Evolutionary conservation across 108 stramenopile species (phyloP).

Genomic region (Discostella stelligeroides): DNA sequence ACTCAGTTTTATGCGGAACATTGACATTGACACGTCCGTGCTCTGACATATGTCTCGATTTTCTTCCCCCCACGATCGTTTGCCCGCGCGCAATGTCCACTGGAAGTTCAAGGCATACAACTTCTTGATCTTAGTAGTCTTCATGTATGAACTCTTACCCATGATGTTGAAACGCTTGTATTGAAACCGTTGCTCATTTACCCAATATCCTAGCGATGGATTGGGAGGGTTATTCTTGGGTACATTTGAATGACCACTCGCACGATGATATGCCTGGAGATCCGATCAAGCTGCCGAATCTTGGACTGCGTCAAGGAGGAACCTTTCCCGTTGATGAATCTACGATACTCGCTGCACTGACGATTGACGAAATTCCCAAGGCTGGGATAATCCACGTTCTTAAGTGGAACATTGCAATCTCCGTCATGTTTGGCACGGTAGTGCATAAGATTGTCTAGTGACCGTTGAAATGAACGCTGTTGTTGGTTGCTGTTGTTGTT

Average conservation of each 20-base stretch:
- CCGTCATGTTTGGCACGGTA: slow-evolving; percentile 30
- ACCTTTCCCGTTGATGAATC: slow-evolving; percentile 22
- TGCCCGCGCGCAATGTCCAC: slow-evolving; percentile 33
- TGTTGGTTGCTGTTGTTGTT: not conserved
- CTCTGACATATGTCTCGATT: slow-evolving; percentile 17
- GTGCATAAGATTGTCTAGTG: slow-evolving; percentile 32
- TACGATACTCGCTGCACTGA: slow-evolving; percentile 43
- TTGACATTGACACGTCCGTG: slow-evolving; percentile 30
- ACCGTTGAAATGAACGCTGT: slow-evolving; percentile 19
- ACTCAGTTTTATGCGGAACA: slow-evolving; percentile 20
- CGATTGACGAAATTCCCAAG: slow-evolving; percentile 41
- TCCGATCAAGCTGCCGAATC: slow-evolving; percentile 26
- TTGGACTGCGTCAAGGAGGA: slow-evolving; percentile 35
- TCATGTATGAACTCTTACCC: slow-evolving; percentile 32
- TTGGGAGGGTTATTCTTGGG: slow-evolving; percentile 31
- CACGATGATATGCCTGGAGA: slow-evolving; percentile 4
- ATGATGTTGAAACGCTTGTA: slow-evolving; percentile 17
- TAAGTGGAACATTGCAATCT: slow-evolving; percentile 31
- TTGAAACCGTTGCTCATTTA: slow-evolving; percentile 45
- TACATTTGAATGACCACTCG: slow-evolving; percentile 29
- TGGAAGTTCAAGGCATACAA: slow-evolving; percentile 34
- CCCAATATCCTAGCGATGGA: slow-evolving; percentile 42
- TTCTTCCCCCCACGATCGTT: slow-evolving; percentile 22
- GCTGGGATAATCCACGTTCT: slow-evolving; percentile 29
- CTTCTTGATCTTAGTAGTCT: slow-evolving; percentile 18